phyloP scores from a whole-genome alignment of 805 yeast species.

The Candida broadrunensis region DNA sequence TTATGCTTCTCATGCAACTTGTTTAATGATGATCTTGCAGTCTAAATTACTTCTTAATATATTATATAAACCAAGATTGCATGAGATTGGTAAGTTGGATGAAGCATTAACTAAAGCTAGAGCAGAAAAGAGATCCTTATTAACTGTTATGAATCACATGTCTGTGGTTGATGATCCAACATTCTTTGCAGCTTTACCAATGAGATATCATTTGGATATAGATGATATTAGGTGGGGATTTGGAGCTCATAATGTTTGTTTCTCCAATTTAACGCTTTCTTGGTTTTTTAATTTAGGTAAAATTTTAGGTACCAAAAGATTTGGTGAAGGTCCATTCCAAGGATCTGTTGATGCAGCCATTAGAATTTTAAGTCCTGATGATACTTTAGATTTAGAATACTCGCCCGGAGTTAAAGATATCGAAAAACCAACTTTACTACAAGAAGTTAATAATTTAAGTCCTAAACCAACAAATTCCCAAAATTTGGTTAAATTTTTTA shows the following conservation, averaged over 20 bases:
- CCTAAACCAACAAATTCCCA: slow-evolving; percentile 4
- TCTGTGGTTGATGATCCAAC: slow-evolving; percentile 90
- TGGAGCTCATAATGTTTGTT: slow-evolving; percentile 91
- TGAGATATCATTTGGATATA: slow-evolving; percentile 57
- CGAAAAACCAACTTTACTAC: slow-evolving; percentile 34
- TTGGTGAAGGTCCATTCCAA: slow-evolving; percentile 93
- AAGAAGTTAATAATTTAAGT: slow-evolving; percentile 27
- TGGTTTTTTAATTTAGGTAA: slow-evolving; percentile 84
- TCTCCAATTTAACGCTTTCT: slow-evolving; percentile 49
- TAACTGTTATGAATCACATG: slow-evolving; percentile 93
- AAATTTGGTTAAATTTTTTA: slow-evolving; percentile 17
- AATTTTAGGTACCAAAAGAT: slow-evolving; percentile 80
- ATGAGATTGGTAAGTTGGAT: slow-evolving; percentile 62
- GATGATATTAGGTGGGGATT: slow-evolving; percentile 87
- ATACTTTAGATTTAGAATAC: slow-evolving; percentile 50
- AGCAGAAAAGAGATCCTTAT: slow-evolving; percentile 65
- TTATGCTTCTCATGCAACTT: slow-evolving; percentile 62
- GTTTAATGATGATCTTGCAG: slow-evolving; percentile 59
- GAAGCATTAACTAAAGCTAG: slow-evolving; percentile 61
- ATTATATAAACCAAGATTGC: slow-evolving; percentile 62
- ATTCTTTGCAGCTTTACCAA: slow-evolving; percentile 82
- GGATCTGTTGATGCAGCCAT: slow-evolving; percentile 85
- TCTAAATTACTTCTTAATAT: slow-evolving; percentile 61
- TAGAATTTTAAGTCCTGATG: slow-evolving; percentile 75
- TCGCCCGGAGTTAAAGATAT: slow-evolving; percentile 25